phyloP scores from a whole-genome alignment of 2,329 filamentous ascomycete species.

The Monosporascus sp. region DNA sequence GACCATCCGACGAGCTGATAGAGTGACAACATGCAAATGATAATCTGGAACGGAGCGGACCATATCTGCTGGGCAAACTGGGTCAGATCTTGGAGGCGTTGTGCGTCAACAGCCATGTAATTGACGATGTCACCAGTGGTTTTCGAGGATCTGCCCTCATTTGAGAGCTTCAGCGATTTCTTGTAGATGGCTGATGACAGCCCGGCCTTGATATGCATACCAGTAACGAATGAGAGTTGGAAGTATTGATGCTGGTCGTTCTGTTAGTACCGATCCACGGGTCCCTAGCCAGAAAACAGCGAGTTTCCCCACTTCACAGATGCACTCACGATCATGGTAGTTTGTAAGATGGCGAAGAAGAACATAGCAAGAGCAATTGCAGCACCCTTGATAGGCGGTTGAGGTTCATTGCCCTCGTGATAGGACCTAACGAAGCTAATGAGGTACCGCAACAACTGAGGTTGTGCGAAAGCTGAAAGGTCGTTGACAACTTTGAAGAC shows the following conservation, averaged over 20 bases:
- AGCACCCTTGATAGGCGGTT: constrained; percentile 78
- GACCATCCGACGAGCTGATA: constrained; percentile 93
- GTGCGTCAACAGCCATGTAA: constrained; percentile 97
- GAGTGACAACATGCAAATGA: constrained; percentile 89
- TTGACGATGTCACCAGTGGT: constrained; percentile 98
- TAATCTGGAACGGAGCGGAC: constrained; percentile 96
- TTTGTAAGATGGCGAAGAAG: constrained; percentile 76
- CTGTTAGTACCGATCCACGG: constrained; percentile 15
- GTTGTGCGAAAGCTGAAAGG: constrained; percentile 78
- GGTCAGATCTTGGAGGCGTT: constrained; percentile 87
- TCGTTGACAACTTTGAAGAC: constrained; percentile 90
- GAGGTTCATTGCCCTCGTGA: constrained; percentile 47
- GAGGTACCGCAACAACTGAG: constrained; percentile 78
- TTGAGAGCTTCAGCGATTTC: constrained; percentile 85
- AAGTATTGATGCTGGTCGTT: constrained; percentile 77
- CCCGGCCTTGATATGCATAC: constrained; percentile 93
- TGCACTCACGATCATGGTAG: constrained; percentile 60
- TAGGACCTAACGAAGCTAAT: constrained; percentile 85
- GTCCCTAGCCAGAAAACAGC: background rate
- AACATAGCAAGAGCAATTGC: constrained; percentile 94
- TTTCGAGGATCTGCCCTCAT: constrained; percentile 83
- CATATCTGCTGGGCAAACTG: constrained; percentile 94
- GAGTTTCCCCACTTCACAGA: background rate
- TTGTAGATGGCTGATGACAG: constrained; percentile 87
- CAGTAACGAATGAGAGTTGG: constrained; percentile 87